Evolutionary conservation across 352 stramenopile species (phyloP), one percentile per base, ranked within the genome.

Genomic region (Globisporangium echinulatum): DNA sequence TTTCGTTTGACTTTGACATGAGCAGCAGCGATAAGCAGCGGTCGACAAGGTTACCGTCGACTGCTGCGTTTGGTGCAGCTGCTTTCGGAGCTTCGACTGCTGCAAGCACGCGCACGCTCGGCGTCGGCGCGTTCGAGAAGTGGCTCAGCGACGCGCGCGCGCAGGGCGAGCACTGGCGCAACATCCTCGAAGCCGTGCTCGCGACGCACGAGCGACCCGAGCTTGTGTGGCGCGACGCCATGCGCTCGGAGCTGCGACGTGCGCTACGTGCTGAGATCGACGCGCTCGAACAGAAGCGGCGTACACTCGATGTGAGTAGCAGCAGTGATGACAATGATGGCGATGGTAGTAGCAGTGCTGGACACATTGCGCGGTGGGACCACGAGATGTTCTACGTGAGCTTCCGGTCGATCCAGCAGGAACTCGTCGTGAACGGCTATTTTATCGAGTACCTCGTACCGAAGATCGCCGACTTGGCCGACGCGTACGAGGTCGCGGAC

Each of bases 311-410:
- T 33, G 25, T 3, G 2, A 33, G 59, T 55, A 38, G 58, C 64
- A 55, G 60, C 55, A 7, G 50, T 62, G 25, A 61, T 51, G 54
- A 49, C 62, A 13, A 8, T 44, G 11, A 14, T 44, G 40, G 40
- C 11, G 40, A 44, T 13, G 11, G 17, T 14, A 17, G 25, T n/a
- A 50, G n/a, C 46, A 10, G 14, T 15, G 10, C 14, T 17, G 71
- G 66, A 7, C 72, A 56, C 51, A 65, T 77, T 19, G 67, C 69
- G 1, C 68, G 71, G 3, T 94, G 85, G 85, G 71, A 92, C 53
- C 71, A 91, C 61, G 82, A 94, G 55, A 83, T 90, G 80, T 92
- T 92, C 40, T 79, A 83, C 50, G 79, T 92, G 33, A 72, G 79
- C 19, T 94, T 90, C 53, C 51, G 67, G 33, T 92, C 85, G 42